Base-by-base conservation (phyloP, 2,329 filamentous ascomycete genomes). In the Biscogniauxia marginata region DNA sequence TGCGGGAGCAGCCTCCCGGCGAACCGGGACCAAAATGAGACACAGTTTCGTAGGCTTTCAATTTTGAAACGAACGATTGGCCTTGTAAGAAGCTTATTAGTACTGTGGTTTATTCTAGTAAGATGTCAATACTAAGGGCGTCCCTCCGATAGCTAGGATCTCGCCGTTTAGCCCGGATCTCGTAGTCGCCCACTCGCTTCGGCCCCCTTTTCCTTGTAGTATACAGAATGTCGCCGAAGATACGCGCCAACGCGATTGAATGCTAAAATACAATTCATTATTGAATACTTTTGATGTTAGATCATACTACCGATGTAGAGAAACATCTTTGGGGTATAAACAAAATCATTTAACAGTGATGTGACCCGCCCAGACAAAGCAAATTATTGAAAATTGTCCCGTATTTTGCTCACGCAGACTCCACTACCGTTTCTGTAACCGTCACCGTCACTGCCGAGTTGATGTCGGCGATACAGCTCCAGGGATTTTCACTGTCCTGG, bases 401-500 rank as follows among this genome's bases (percentile, higher is more conserved):
- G 2, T 39, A 16, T 39, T 39, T 39, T 11, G 30, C 30, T 39
- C 30, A 39, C 9, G 30, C 9, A 16, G 30, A 39, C 30, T 39
- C 30, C 30, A 39, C 30, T 39, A 39, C 30, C 30, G 30, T 46
- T 46, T 46, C 18, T 11, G 48, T 64, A n/a, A 60, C 60, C 9
- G 60, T 65, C 11, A 66, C 58, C 22, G 63, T 63, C 18, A 68
- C 61, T 1, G 61, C 57, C 9, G 60, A 57, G 55, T 67, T 69
- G 54, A 70, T 65, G 54, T 62, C 59, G 30, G 62, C 64, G 7
- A 69, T 59, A 46, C 65, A 67, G 45, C 55, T 61, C 66, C 66
- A 69, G 7, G 64, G 62, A 18, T 58, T 59, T 53, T 62, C 55
- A 50, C 58, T 59, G 44, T 66, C 66, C 53, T 66, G 60, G 21